These are phyloP conservation scores for Hypoxylon intermedium DNA, from an alignment of 495 filamentous ascomycete genomes.

Conservation along the genomic window DNA sequence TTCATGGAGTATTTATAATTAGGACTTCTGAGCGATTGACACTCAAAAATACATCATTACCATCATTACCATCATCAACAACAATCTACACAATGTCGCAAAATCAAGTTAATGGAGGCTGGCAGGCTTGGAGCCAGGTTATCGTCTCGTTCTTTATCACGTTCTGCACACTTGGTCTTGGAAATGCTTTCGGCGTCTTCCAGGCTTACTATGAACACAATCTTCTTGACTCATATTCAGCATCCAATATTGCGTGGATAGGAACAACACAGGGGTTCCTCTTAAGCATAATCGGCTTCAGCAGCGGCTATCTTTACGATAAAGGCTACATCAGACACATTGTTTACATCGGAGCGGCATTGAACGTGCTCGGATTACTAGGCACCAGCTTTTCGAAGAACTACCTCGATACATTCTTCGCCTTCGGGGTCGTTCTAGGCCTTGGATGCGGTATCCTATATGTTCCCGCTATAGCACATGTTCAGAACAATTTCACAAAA, in stretches of 20 bases:
- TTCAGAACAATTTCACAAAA: slow-evolving; percentile 74
- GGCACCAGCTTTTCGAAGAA: slow-evolving; percentile 52
- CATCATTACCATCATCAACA: no score
- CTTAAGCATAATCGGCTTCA: slow-evolving; percentile 63
- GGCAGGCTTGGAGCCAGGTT: slow-evolving; percentile 33
- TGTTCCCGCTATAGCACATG: slow-evolving; percentile 72
- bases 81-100: no score
- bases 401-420: slow-evolving; percentile 54
- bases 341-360: slow-evolving; percentile 57
- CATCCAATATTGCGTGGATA: slow-evolving; percentile 59
- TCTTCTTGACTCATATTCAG: slow-evolving; percentile 39
- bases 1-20: no score
- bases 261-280: slow-evolving; percentile 71
- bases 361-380: slow-evolving; percentile 65
- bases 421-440: slow-evolving; percentile 54
- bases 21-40: no score
- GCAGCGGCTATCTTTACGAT: slow-evolving; percentile 70
- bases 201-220: slow-evolving; percentile 53
- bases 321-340: slow-evolving; percentile 65
- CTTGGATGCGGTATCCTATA: slow-evolving; percentile 65
- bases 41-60: no score
- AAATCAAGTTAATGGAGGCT: neutral
- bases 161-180: slow-evolving; percentile 45
- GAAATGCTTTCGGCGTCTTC: slow-evolving; percentile 57
- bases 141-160: slow-evolving; percentile 32